Evolutionary conservation across 805 yeast species (phyloP).

Genomic region (Lipomyces starkeyi): DNA sequence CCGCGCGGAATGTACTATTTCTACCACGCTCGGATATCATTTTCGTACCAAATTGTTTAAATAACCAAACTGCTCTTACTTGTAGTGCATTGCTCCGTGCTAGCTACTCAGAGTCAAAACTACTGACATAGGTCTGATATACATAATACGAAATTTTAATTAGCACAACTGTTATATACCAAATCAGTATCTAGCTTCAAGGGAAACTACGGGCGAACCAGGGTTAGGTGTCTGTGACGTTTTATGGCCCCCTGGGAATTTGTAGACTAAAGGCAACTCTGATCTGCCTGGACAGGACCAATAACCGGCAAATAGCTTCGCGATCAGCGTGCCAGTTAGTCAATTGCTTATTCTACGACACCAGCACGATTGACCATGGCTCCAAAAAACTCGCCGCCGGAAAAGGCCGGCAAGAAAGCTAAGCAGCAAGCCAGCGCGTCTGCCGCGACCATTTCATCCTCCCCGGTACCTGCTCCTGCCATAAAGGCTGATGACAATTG

Average conservation of each 20-base stretch:
- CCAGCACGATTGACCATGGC: constrained; percentile 11
- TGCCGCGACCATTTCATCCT: neutral
- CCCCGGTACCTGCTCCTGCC: neutral
- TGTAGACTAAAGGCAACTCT: neutral
- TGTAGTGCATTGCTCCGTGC: too few species aligned
- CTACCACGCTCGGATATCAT: too few species aligned
- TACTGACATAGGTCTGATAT: neutral
- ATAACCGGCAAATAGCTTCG: neutral
- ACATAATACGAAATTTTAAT: neutral
- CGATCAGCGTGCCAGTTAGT: neutral
- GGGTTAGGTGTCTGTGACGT: neutral
- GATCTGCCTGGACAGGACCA: neutral
- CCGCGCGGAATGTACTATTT: too few species aligned
- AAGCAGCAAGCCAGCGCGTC: neutral
- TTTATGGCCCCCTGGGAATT: neutral
- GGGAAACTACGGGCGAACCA: neutral
- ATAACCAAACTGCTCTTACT: too few species aligned
- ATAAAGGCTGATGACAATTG: neutral
- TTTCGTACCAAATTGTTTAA: too few species aligned
- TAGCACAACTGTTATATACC: neutral
- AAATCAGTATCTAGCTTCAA: neutral
- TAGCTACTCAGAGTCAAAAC: neutral
- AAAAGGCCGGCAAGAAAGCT: constrained; percentile 16
- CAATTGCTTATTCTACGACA: neutral
- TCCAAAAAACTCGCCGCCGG: constrained; percentile 13